These are phyloP conservation scores for Ogataea allantospora DNA, from an alignment of 805 yeast genomes.

Conservation along the genomic window DNA sequence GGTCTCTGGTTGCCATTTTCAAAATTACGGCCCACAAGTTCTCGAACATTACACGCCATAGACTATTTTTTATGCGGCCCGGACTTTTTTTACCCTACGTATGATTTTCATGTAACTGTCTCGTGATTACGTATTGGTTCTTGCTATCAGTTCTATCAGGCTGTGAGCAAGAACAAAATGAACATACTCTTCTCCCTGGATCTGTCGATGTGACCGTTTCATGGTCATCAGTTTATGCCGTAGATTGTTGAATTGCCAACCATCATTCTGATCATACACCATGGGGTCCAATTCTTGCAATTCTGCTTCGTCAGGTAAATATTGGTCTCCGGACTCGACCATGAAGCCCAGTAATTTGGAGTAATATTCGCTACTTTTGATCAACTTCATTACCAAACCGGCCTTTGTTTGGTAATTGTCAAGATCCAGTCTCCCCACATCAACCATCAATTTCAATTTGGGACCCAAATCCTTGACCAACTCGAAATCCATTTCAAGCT, in stretches of 20 bases:
- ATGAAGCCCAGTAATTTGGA: conserved; percentile 36
- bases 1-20: conserved; percentile 20
- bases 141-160: conserved; percentile 16
- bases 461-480: conserved; percentile 5
- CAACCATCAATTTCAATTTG: conserved; percentile 30
- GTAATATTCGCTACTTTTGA: conserved; percentile 21
- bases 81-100: too few relatives aligned
- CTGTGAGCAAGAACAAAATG: conserved; percentile 19
- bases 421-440: conserved; percentile 19
- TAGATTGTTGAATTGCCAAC: conserved; percentile 25
- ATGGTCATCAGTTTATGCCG: conserved; percentile 22
- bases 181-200: conserved; percentile 5
- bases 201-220: conserved; percentile 11
- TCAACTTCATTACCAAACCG: conserved; percentile 9
- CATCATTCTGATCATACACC: conserved; percentile 11
- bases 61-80: conserved; percentile 6
- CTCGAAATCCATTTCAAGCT: conserved; percentile 2
- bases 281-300: conserved; percentile 19
- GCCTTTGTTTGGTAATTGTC: conserved; percentile 9
- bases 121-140: conserved; percentile 11
- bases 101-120: conserved; percentile 1
- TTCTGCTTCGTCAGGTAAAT: conserved; percentile 22
- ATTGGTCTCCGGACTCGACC: conserved; percentile 41
- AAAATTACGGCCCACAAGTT: conserved; percentile 6
- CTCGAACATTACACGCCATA: conserved; percentile 2